These are phyloP conservation scores for Chytridium lagenaria DNA, from an alignment of 371 early-diverging fungal genomes.

Conservation along the genomic window DNA sequence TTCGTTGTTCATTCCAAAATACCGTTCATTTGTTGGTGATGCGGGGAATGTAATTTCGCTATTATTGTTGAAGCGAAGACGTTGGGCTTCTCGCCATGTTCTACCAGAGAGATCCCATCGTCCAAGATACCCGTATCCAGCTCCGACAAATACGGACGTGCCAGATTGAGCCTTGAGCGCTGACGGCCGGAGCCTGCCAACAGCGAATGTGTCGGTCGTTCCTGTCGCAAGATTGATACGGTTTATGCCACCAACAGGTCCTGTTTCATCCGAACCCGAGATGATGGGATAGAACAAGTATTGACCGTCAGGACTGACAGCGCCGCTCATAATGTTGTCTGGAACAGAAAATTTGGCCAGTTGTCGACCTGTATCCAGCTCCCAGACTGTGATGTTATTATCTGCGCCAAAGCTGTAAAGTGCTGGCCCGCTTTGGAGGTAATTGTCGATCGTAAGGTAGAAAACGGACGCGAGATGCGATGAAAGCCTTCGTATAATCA, in stretches of 20 bases:
- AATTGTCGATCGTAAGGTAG: not conserved
- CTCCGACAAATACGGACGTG: not conserved
- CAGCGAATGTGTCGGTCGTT: not conserved
- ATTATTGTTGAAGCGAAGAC: not conserved
- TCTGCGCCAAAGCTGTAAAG: not conserved
- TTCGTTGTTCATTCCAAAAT: too few relatives aligned
- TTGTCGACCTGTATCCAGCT: not conserved
- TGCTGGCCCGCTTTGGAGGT: not conserved
- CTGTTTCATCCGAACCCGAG: not conserved
- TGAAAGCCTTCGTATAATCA: not conserved
- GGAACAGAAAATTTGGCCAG: not conserved
- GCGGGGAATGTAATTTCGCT: not conserved
- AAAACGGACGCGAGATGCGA: not conserved
- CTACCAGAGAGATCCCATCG: not conserved
- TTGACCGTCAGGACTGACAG: not conserved
- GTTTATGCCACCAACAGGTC: too few relatives aligned
- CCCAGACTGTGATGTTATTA: not conserved
- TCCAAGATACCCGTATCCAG: not conserved
- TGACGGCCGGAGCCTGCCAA: not conserved
- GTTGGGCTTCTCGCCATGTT: not conserved
- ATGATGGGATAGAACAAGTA: not conserved
- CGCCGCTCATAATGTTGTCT: too few relatives aligned
- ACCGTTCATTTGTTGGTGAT: not conserved
- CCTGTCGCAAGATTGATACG: not conserved
- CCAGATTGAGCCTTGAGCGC: not conserved